phyloP scores from a whole-genome alignment of 352 stramenopile species.

The Phytophthora litchii region DNA sequence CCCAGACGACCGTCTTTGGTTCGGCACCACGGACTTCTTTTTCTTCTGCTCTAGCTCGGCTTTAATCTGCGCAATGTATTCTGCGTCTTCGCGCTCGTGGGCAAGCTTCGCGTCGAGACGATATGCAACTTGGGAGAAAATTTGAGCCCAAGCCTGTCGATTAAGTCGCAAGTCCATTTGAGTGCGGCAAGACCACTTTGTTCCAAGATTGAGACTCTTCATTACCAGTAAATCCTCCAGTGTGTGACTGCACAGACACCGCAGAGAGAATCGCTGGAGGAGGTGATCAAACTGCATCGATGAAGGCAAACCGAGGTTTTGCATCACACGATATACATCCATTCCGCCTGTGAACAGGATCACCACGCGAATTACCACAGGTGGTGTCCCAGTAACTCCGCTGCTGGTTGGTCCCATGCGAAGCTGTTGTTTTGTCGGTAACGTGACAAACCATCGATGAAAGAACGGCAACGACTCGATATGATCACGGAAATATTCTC shows the following conservation, averaged over 20 bases:
- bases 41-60: constrained; percentile 23
- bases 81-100: constrained; percentile 41
- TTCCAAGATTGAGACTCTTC: constrained; percentile 57
- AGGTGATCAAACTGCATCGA: constrained; percentile 71
- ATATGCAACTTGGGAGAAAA: constrained; percentile 48
- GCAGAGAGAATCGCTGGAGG: constrained; percentile 51
- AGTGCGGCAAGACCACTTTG: constrained; percentile 56
- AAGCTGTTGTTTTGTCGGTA: constrained; percentile 59
- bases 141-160: constrained; percentile 56
- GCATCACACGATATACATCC: constrained; percentile 71
- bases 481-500: constrained; percentile 60
- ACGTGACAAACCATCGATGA: constrained; percentile 68
- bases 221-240: constrained; percentile 65
- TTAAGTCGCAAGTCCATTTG: constrained; percentile 67
- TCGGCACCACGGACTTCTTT: constrained; percentile 9
- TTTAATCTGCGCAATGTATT: constrained; percentile 36
- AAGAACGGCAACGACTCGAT: constrained; percentile 64
- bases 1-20: constrained; percentile 6
- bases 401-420: constrained; percentile 32
- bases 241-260: constrained; percentile 54
- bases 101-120: constrained; percentile 44
- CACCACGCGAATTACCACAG: constrained; percentile 64
- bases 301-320: constrained; percentile 49
- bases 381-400: constrained; percentile 14
- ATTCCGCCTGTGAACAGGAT: constrained; percentile 64